Base-by-base conservation (phyloP, 176 grass and related monocot species). In the Bolboschoenus planiculmis region DNA sequence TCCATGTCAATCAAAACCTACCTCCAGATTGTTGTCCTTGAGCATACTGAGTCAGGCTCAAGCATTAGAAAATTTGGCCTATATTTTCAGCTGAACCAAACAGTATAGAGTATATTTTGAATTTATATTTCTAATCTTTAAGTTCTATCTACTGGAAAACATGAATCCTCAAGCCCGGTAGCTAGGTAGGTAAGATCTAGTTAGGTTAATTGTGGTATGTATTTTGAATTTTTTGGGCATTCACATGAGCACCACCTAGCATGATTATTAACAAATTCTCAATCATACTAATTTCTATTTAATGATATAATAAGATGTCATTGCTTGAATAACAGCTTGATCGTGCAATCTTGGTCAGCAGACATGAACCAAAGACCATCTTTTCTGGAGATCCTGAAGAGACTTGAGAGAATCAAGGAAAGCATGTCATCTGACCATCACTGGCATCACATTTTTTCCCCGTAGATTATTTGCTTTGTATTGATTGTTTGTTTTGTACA, bases 351-450 rank as follows among this genome's bases (percentile, higher is more conserved):
- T 84, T 99, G 97, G 93, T 56, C 84, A n/a, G 80, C 34, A 27
- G 93, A 99, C 82, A 90, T 96, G 89, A 87, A 80, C 61, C 37
- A 87, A 56, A 93, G 97, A 48, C 97, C 97, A 48, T 96, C 97
- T 62, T 99, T 99, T 87, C 78, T 99, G 36, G 97, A 96, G 62
- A 99, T 99, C 51, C 92, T 99, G 67, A 99, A 93, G 85, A 91
- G 51, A 83, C 92, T 99, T 10, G 97, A 99, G 78, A 93, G 84
- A 81, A 90, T 93, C 66, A 99, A 96, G 89, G 93, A 99, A 15
- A 83, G 20, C 44, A 51, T 93, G 56, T 48, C 87, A 24, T 77
- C 90, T 0, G 97, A 99, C 74, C 88, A 87, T 84, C 89, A 90
- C 62, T 99, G 97, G 97, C 89, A 42, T 30, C n/a, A 88, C 86